Conservation (phyloP, 2,329 filamentous ascomycete genomes). For the Pseudogymnoascus sp. region DNA sequence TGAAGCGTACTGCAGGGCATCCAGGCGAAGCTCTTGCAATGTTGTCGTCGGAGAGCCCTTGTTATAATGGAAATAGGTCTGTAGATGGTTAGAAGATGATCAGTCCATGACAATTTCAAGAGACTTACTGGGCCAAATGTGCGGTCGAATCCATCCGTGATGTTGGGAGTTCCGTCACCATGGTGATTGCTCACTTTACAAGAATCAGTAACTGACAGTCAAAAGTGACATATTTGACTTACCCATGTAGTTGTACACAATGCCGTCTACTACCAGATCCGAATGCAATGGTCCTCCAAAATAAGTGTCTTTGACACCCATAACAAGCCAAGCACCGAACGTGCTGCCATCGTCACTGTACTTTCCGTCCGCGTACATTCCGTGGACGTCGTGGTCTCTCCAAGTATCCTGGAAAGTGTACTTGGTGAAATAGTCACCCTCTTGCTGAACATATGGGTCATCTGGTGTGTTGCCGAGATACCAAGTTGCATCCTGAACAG, state of each 20-base stretch:
- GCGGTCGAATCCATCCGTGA: slow-evolving; percentile 55
- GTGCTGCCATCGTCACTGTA: slow-evolving; percentile 41
- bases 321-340: slow-evolving; percentile 55
- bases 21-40: slow-evolving; percentile 41
- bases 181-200: slow-evolving; percentile 49
- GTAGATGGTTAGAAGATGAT: neutral
- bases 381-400: slow-evolving; percentile 50
- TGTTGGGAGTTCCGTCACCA: slow-evolving; percentile 54
- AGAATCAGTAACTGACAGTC: slow-evolving; percentile 15
- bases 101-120: neutral
- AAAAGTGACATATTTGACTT: slow-evolving; percentile 9
- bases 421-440: slow-evolving; percentile 57
- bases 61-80: slow-evolving; percentile 56
- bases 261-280: slow-evolving; percentile 55
- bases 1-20: slow-evolving; percentile 44
- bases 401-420: slow-evolving; percentile 54
- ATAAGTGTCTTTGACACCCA: slow-evolving; percentile 56
- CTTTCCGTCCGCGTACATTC: slow-evolving; percentile 44
- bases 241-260: slow-evolving; percentile 55
- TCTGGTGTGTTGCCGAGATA: slow-evolving; percentile 45
- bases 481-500: slow-evolving; percentile 58
- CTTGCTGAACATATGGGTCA: slow-evolving; percentile 46
- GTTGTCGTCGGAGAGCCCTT: slow-evolving; percentile 38
- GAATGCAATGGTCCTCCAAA: slow-evolving; percentile 55
- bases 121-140: slow-evolving; percentile 47